Base-by-base conservation (phyloP, 139 green algal genomes). In the Chlamydomonas incerta region DNA sequence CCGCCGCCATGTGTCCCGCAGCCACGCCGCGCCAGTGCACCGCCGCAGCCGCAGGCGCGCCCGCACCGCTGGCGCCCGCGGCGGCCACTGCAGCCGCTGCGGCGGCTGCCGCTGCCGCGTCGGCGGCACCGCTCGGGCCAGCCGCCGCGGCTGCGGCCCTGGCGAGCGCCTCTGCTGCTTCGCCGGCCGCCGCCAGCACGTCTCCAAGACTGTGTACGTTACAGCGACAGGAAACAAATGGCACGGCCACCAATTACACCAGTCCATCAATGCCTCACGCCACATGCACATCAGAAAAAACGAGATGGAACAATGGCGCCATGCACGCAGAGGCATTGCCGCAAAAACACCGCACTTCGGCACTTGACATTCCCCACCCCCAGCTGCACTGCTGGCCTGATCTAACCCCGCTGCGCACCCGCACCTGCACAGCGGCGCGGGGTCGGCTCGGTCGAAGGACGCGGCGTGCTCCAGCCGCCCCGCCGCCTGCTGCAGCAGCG, bases 391-490 rank as follows among this genome's bases (percentile, higher is more conserved):
- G n/a, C n/a, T n/a, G n/a, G n/a, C n/a, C n/a, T n/a, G n/a, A n/a
- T n/a, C n/a, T 50, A 8, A 50, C 6, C 41, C 41, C 41, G 41
- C 5, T 8, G 6, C 8, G 5, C 8, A 50, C 41, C 6, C 41
- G 6, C 41, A 50, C 41, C 91, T 93, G 50, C 90, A 90, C 62
- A 92, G 88, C 14, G 95, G 93, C 10, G 88, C 86, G 11, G 87
- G 41, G 82, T 95, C 91, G 34, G 73, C 93, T 0, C 93, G 85
- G 47, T 83, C 84, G 62, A 97, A 97, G 17, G 37, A 41, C 10
- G 83, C 85, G 33, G 88, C 68, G 3, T 84, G 41, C 14, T 60
- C 50, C 50, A 97, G 87, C 34, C 92, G 89, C 28, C 46, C 50
- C 2, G 88, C 89, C 18, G 95, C 93, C 50, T 94, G 80, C 60